Base-by-base conservation (phyloP, 768 basidiomycete genomes). In the Porphyrellus cyaneotinctus region DNA sequence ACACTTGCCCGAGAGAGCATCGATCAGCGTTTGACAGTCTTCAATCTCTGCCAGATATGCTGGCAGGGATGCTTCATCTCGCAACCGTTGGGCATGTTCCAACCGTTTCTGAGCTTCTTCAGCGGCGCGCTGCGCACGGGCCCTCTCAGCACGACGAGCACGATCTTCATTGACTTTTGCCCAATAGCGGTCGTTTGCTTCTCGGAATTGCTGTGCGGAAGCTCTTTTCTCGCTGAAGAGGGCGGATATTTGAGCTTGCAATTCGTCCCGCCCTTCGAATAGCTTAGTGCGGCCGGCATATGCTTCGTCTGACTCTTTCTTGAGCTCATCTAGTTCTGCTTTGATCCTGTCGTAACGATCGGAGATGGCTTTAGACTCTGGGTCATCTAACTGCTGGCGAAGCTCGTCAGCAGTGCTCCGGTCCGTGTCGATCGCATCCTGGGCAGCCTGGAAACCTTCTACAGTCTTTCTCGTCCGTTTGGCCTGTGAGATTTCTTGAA, bases 11-110 rank as follows among this genome's bases (percentile, higher is more conserved):
- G 80, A 84, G 72, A 97, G 84, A 65, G 77, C 84, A 69, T 93
- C 88, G 65, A 95, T 86, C 58, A 97, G 82, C 4, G 88, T 95
- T 65, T 91, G 87, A 74, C 94, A 97, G 68, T 98, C 97, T 74
- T 98, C 92, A 62, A 99, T 93, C 68, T 97, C 84, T 48, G 84
- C 78, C 64, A 91, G 90, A 78, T 82, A 98, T 0, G 97, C 97
- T 24, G 97, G 95, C 22, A 78, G 64, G 53, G 85, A 82, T 22
- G 97, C 97, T 67, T 98, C 94, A 54, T 99, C 97, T 47, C 88
- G 84, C 43, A 97, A 69, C 35, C 83, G 85, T 59, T 88, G 81
- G 11, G 82, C 86, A 53, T 86, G 77, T 66, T 93, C 92, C 70
- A 85, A 74, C 67, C 82, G 87, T 75, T 88, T 92, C 63, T 82